Evolutionary conservation across 2,329 filamentous ascomycete genomes (phyloP).

Genomic region (Didymella keratinophila): DNA sequence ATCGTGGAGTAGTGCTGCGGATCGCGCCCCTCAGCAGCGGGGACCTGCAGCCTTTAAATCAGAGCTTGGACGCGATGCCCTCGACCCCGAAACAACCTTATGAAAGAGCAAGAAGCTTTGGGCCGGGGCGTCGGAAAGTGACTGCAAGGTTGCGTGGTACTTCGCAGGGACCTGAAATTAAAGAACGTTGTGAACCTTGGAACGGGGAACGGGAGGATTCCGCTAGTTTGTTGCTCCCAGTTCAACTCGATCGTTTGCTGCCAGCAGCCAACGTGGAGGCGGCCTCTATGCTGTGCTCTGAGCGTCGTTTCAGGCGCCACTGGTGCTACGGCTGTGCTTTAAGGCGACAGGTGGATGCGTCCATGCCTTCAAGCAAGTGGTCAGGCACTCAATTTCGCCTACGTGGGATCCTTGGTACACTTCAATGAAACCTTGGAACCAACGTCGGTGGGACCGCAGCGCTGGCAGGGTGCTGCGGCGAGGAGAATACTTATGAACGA

Average conservation of each 20-base stretch:
- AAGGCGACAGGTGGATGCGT: conserved; percentile 29
- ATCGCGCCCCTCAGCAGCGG: conserved; percentile 33
- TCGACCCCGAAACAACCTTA: conserved; percentile 13
- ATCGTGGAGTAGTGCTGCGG: conserved; percentile 29
- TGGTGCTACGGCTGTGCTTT: conserved; percentile 32
- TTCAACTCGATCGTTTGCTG: conserved; percentile 14
- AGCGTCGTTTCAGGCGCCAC: conserved; percentile 36
- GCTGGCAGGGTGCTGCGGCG: not conserved
- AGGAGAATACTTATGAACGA: conserved; percentile 6
- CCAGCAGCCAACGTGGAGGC: conserved; percentile 24
- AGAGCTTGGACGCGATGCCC: conserved; percentile 25
- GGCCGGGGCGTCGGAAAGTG: conserved; percentile 13
- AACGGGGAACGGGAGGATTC: conserved; percentile 16
- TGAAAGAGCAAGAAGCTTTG: conserved; percentile 15
- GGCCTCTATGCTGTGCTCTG: conserved; percentile 15
- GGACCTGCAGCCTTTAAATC: conserved; percentile 26
- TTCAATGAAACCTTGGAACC: conserved; percentile 19
- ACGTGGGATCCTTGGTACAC: conserved; percentile 14
- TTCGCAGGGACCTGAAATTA: conserved; percentile 36
- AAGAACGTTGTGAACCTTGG: conserved; percentile 16
- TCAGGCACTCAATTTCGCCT: conserved; percentile 23
- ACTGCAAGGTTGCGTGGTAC: conserved; percentile 28
- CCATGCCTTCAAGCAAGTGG: conserved; percentile 18
- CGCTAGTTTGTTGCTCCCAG: conserved; percentile 11
- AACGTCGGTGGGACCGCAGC: conserved; percentile 6